Conservation (phyloP, 495 filamentous ascomycete species). For the Annulohypoxylon stygium region DNA sequence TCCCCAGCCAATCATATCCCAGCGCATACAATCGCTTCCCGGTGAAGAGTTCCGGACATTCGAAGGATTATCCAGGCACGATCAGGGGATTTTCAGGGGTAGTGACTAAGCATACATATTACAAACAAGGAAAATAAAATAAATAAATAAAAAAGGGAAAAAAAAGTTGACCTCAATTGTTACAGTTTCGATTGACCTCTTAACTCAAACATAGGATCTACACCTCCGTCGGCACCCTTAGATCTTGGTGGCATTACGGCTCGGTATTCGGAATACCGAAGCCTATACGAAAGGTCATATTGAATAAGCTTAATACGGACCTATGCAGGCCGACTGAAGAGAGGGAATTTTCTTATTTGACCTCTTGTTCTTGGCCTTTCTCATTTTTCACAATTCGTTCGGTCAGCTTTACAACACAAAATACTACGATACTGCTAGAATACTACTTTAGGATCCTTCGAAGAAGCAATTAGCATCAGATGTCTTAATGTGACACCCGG, state of each 20-base stretch:
- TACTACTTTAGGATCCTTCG: slow-evolving; percentile 9
- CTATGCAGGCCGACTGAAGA: slow-evolving; percentile 5
- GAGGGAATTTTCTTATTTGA: slow-evolving; percentile 15
- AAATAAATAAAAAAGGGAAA: neutral
- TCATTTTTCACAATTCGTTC: slow-evolving; percentile 12
- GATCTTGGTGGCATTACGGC: neutral
- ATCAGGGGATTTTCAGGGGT: slow-evolving; percentile 19
- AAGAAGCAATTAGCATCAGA: slow-evolving; percentile 18
- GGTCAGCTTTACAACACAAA: slow-evolving; percentile 23
- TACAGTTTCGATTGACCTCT: neutral
- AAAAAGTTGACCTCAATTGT: neutral
- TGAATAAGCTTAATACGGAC: neutral
- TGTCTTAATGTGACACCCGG: slow-evolving; percentile 26
- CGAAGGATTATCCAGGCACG: slow-evolving; percentile 21
- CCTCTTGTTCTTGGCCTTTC: slow-evolving; percentile 34
- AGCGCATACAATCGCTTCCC: slow-evolving; percentile 13
- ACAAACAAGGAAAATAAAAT: neutral
- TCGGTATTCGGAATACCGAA: neutral
- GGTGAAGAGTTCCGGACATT: slow-evolving; percentile 16
- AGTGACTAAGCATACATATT: slow-evolving; percentile 12
- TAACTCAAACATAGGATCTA: neutral
- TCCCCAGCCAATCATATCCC: slow-evolving; percentile 23
- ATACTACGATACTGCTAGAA: neutral
- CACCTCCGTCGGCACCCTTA: neutral
- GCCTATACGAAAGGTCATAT: neutral